Base-by-base conservation (phyloP, 306 rosid species). In the Cucurbita pepo region DNA sequence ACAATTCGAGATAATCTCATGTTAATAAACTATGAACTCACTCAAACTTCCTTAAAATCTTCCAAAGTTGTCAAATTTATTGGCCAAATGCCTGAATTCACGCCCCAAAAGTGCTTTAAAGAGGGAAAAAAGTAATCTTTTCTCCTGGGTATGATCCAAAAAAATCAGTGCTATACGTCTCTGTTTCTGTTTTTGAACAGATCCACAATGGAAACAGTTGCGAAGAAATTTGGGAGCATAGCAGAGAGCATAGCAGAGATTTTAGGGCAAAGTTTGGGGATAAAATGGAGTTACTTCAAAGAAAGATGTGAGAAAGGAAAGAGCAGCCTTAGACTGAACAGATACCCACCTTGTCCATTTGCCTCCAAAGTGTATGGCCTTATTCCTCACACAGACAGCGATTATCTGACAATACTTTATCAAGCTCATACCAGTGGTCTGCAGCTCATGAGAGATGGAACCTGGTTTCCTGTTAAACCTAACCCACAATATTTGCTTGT, bases 271-370 rank as follows among this genome's bases (percentile, higher is more conserved):
- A 79, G 82, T 19, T n/a, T 86, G 80, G 89, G 85, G 18, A 64
- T 87, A 1, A 50, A 81, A 53, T 52, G 76, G 6, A 66, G 55
- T 11, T 89, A 86, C 72, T 87, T 91, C 75, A 21, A 81, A 53
- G 85, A 83, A 48, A 85, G 79, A 7, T 91, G 93, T 78, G 84
- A 81, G 2, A 72, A 77, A 75, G 73, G 62, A 30, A 66, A 78
- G 1, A 69, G 85, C 60, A 86, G 77, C 72, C 16, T 91, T 48
- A 79, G 97, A 3, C 63, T 91, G 59, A 91, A 89, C 43, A 78
- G 93, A 83, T 89, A 91, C 75, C 90, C 93, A 45, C 82, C 84
- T 48, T 89, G 97, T 61, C 87, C 91, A 57, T 58, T 81, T 41
- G 40, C 88, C 71, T 80, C 90, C 47, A 73, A 75, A 65, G 82